Base-by-base conservation (phyloP, 805 yeast species). In the Candida jianshihensis region DNA sequence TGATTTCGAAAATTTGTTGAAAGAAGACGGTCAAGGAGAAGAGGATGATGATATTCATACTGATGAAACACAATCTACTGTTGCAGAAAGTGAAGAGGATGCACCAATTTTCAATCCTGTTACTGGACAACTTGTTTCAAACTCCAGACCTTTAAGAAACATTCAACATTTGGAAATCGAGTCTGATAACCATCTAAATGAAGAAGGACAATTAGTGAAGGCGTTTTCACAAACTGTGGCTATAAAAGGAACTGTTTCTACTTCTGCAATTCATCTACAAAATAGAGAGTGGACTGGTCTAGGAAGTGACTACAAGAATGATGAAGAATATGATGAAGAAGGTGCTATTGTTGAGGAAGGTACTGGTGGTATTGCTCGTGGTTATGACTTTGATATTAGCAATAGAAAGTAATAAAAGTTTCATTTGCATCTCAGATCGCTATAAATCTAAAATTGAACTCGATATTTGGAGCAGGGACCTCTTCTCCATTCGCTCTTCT, bases 101-200 rank as follows among this genome's bases (percentile, higher is more conserved):
- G 85, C 75, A 10, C 98, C 97, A 1, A 81, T 76, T 36, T 90
- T 90, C 54, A 83, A 87, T 55, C 83, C 90, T 0, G 95, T 90
- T 2, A 85, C 95, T 0, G 98, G 98, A 2, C 73, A 65, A 47
- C 76, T 72, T 41, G 72, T 80, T 6, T 68, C 75, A 30, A 71
- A 78, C 1, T 75, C 95, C 0, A 68, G 84, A 36, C 98, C 98
- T 1, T 61, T 90, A 35, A 65, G 96, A 41, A 72, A 73, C 33
- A 53, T 70, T 9, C 68, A 73, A 41, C 92, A 86, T 51, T 51
- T 87, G 9, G 78, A 75, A 35, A 68, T 86, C 14, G 81, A 76
- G 25, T 36, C 57, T 5, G 62, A 53, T 5, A 37, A 52, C 1
- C 43, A 53, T 4, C 26, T 46, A 12, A 47, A 55, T n/a, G 54